Evolutionary conservation across 1,139 yeast genomes (phyloP), one percentile per base, ranked within the genome.

Genomic region (Candida tropicalis): DNA sequence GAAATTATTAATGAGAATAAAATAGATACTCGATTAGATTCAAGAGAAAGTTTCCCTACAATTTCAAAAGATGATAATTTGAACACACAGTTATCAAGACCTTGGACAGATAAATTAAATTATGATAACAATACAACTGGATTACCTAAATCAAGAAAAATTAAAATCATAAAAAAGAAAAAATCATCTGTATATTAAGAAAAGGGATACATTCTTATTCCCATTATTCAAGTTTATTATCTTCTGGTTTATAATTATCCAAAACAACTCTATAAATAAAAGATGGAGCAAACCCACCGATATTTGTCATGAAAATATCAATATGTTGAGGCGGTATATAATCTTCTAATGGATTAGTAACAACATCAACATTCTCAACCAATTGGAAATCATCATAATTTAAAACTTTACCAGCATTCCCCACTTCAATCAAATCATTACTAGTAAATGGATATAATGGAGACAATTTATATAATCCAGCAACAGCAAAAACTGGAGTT

Each of bases 221-320:
- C n/a, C 15, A 11, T 41, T 56, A 70, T 47, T 72, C 77, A 51
- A 84, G 68, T 56, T 77, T 77, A 47, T 81, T 87, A 65, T 91
- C 97, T 57, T 87, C 91, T 40, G 84, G 81, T 63, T 85, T 85
- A 68, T 95, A 95, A 65, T 91, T 90, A 66, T 95, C 99, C 70
- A 91, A 79, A 34, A 93, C 96, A 48, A 93, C 86, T 68, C 99
- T 84, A 67, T 95, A 95, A 43, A 93, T 86, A 67, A 93, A 95
- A 53, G 95, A 89, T 39, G 99, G 99, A 20, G 98, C 88, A 62
- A 87, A 91, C 23, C 98, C 98, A 38, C 99, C 99, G 48, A 90
- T 79, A 61, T 95, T 93, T 15, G 99, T 91, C 57, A 93, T 88
- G 64, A 86, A 90, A 52, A 95, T 88, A 64, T 93, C 98, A 52